Evolutionary conservation across 139 green algal genomes (phyloP).

Genomic region (Coccomyxa sp.): DNA sequence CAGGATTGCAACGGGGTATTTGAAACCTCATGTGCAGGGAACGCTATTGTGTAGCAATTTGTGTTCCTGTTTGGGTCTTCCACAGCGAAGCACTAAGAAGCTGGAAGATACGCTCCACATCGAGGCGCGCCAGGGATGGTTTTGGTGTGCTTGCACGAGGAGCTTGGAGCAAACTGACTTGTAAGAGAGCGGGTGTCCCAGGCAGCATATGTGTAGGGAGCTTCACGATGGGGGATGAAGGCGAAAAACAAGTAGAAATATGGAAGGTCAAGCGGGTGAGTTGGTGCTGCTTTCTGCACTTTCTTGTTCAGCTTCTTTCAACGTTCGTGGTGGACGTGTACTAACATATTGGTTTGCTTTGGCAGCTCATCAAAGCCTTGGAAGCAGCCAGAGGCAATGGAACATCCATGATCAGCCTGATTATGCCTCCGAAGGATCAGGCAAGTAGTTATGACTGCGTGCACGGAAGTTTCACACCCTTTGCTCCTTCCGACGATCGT

Average conservation of each 20-base stretch:
- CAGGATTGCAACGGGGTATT: too few relatives aligned
- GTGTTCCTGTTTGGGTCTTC: too few relatives aligned
- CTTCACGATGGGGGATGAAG: constrained; percentile 14
- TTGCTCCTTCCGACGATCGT: background rate
- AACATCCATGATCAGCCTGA: constrained; percentile 99
- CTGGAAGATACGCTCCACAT: too few relatives aligned
- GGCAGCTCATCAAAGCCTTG: constrained; percentile 86
- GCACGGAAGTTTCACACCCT: too few relatives aligned
- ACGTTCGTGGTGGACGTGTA: background rate
- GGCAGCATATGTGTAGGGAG: background rate
- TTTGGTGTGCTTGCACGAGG: too few relatives aligned
- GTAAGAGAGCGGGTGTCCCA: too few relatives aligned
- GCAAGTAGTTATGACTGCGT: constrained; percentile 24
- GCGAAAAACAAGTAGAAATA: constrained; percentile 84
- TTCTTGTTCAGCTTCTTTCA: background rate
- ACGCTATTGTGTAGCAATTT: too few relatives aligned
- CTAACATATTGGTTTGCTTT: background rate
- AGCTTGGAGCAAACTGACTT: too few relatives aligned
- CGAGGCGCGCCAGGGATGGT: too few relatives aligned
- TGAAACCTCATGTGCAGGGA: too few relatives aligned
- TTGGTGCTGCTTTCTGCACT: background rate
- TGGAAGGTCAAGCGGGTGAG: constrained; percentile 93
- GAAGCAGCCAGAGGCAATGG: constrained; percentile 86
- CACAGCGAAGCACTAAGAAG: too few relatives aligned
- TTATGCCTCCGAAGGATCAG: constrained; percentile 98